Conservation (phyloP, 169 alveolate genomes). For the Theileria sp. region DNA sequence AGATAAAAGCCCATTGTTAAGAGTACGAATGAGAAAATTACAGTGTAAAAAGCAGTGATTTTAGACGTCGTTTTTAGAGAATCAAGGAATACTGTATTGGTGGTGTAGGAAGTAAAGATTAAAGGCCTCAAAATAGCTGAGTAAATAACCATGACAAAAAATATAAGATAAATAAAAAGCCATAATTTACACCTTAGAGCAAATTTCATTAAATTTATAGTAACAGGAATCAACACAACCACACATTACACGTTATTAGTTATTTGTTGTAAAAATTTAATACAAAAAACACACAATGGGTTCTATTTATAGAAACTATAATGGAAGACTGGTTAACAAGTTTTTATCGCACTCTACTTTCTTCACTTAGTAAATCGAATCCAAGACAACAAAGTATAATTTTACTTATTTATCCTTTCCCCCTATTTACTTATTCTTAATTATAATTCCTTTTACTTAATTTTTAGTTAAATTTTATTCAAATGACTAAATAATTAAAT, state of each 20-base stretch:
- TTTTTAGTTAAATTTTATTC: background rate
- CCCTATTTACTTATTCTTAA: background rate
- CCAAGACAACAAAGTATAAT: conserved; percentile 31
- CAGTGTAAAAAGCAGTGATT: background rate
- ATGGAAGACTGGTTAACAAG: conserved; percentile 9
- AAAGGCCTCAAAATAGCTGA: conserved; percentile 46
- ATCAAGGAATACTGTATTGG: conserved; percentile 59
- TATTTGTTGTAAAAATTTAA: background rate
- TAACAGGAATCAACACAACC: conserved; percentile 1
- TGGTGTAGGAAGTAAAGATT: conserved; percentile 45
- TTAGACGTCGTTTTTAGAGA: conserved; percentile 35
- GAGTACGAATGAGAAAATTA: background rate
- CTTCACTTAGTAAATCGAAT: conserved; percentile 32
- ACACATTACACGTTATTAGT: background rate
- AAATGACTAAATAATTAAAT: background rate
- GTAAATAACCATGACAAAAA: conserved; percentile 16
- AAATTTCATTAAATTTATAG: conserved; percentile 5
- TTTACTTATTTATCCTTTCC: background rate
- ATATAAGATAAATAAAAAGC: background rate
- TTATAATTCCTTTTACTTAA: background rate
- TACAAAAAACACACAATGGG: background rate
- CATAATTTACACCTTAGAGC: conserved; percentile 17
- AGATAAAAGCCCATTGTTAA: conserved; percentile 15
- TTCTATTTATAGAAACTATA: background rate
- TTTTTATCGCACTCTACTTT: conserved; percentile 44